Evolutionary conservation across 2,329 filamentous ascomycete species (phyloP).

Genomic region (Drechslerella stenobrocha): DNA sequence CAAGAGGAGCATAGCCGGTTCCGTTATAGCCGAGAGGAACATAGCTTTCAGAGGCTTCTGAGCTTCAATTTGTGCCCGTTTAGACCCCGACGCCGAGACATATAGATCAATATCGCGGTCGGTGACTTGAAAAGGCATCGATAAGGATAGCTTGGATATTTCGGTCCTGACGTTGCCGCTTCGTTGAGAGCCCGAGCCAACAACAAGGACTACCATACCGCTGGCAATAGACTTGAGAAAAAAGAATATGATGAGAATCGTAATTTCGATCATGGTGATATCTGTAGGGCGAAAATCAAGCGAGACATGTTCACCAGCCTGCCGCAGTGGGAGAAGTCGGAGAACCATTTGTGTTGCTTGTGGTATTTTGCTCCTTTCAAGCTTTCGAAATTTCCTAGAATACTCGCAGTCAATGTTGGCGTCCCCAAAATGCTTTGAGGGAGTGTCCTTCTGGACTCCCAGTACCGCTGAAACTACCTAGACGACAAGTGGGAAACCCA

Average conservation of each 20-base stretch:
- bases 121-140: slow-evolving; percentile 36
- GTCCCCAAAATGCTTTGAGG: not conserved
- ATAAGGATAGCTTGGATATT: slow-evolving; percentile 37
- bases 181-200: slow-evolving; percentile 13
- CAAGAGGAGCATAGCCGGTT: slow-evolving; percentile 32
- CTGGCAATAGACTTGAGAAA: slow-evolving; percentile 25
- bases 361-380: slow-evolving; percentile 26
- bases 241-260: slow-evolving; percentile 26
- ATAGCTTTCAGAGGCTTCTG: slow-evolving; percentile 15
- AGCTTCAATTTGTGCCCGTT: slow-evolving; percentile 7
- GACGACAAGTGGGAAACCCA: no score
- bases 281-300: slow-evolving; percentile 26
- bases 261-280: slow-evolving; percentile 21
- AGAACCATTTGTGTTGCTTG: slow-evolving; percentile 20
- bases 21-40: slow-evolving; percentile 26
- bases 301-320: slow-evolving; percentile 13
- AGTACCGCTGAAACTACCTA: no score
- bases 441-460: not conserved
- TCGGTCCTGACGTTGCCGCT: slow-evolving; percentile 11
- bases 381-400: slow-evolving; percentile 11
- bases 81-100: slow-evolving; percentile 6
- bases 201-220: slow-evolving; percentile 25
- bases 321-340: slow-evolving; percentile 17
- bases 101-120: slow-evolving; percentile 23
- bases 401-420: no score